These are phyloP conservation scores for Passalora sequoiae DNA, from an alignment of 2,329 filamentous ascomycete genomes.

Conservation along the genomic window DNA sequence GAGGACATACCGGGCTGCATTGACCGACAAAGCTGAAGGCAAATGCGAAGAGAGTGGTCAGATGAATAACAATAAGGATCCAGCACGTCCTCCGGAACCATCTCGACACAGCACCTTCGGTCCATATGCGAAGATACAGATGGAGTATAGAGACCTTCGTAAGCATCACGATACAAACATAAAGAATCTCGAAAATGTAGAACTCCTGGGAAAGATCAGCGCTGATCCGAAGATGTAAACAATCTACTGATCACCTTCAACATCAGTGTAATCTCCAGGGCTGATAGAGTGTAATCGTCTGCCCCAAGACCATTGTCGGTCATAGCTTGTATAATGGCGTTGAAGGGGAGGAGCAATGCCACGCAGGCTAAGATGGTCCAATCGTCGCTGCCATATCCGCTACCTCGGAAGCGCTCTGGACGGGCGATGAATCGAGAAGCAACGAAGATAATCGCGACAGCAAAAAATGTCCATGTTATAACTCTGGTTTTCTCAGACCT, in stretches of 20 bases:
- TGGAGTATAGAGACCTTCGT: slow-evolving; percentile 20
- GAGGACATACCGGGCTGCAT: slow-evolving; percentile 14
- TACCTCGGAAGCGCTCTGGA: slow-evolving; percentile 18
- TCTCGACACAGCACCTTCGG: slow-evolving; percentile 12
- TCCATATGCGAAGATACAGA: slow-evolving; percentile 21
- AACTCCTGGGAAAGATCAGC: slow-evolving; percentile 10
- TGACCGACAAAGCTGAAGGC: slow-evolving; percentile 16
- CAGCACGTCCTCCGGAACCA: slow-evolving; percentile 20
- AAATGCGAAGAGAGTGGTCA: slow-evolving; percentile 16
- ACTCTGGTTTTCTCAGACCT: slow-evolving; percentile 6
- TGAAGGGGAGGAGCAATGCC: slow-evolving; percentile 15
- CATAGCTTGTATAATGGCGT: slow-evolving; percentile 17
- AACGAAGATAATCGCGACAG: slow-evolving; percentile 16
- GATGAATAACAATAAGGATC: slow-evolving; percentile 12
- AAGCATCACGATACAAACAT: slow-evolving; percentile 17
- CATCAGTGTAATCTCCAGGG: slow-evolving; percentile 15
- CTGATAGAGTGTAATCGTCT: slow-evolving; percentile 17
- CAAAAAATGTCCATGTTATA: slow-evolving; percentile 19
- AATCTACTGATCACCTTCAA: too few species aligned
- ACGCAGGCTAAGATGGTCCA: slow-evolving; percentile 18
- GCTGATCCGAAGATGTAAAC: too few species aligned
- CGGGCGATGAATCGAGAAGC: slow-evolving; percentile 16
- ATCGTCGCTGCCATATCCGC: slow-evolving; percentile 20
- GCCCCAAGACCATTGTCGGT: slow-evolving; percentile 16
- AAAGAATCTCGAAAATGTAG: slow-evolving; percentile 20